These are phyloP conservation scores for Telfairia occidentalis DNA, from an alignment of 331 rosid species.

Conservation along the genomic window DNA sequence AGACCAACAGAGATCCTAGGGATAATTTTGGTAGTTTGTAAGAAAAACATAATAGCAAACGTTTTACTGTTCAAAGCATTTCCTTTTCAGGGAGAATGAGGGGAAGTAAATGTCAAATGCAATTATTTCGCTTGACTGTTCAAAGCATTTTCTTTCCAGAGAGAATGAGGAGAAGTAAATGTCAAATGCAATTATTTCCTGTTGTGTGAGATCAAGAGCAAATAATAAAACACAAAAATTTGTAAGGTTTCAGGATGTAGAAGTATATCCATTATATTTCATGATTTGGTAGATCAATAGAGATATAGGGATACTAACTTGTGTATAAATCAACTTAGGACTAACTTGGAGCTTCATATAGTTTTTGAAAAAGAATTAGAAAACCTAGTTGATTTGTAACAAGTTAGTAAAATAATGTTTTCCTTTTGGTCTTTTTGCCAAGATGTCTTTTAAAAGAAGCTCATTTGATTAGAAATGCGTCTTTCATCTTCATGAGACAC, in stretches of 20 bases:
- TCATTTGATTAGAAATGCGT: too few relatives aligned
- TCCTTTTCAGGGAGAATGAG: background rate
- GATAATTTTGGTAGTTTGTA: background rate
- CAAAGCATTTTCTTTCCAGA: background rate
- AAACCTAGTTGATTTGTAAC: too few relatives aligned
- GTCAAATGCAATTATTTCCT: background rate
- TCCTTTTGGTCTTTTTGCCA: too few relatives aligned
- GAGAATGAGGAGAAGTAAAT: background rate
- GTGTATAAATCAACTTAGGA: too few relatives aligned
- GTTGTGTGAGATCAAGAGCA: background rate
- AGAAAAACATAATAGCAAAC: background rate
- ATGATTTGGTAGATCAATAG: too few relatives aligned
- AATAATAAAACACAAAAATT: background rate
- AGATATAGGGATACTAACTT: too few relatives aligned
- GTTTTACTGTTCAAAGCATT: background rate
- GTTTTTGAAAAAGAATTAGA: too few relatives aligned
- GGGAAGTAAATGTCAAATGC: background rate
- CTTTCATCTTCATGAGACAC: too few relatives aligned
- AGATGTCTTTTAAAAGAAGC: too few relatives aligned
- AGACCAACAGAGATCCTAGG: background rate
- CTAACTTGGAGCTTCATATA: too few relatives aligned
- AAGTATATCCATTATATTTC: too few relatives aligned
- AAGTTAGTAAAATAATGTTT: too few relatives aligned
- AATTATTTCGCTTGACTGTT: background rate
- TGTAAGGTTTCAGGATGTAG: background rate